phyloP scores from a whole-genome alignment of 192 early-diverging fungal genomes.

The Chytriomyces sp. region DNA sequence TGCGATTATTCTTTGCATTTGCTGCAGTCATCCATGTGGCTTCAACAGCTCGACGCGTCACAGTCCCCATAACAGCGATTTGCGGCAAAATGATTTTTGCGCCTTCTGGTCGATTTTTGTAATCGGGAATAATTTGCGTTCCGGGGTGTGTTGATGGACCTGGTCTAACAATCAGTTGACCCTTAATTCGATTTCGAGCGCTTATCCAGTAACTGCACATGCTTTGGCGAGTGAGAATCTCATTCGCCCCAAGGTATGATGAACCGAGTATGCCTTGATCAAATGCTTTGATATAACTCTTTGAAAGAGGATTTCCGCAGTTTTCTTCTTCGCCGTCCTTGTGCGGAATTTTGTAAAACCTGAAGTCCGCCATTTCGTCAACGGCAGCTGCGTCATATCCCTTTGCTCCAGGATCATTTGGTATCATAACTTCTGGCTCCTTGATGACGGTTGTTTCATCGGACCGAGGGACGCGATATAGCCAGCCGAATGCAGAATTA shows the following conservation, averaged over 20 bases:
- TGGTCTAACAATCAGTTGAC: conserved; percentile 88
- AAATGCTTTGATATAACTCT: conserved; percentile 76
- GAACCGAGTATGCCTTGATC: conserved; percentile 82
- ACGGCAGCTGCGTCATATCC: conserved; percentile 53
- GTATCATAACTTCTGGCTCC: conserved; percentile 41
- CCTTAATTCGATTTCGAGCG: conserved; percentile 75
- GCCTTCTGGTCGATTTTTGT: neutral
- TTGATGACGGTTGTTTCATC: conserved; percentile 21
- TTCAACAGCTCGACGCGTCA: conserved; percentile 93
- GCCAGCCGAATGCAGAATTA: conserved; percentile 76
- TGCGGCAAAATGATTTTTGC: conserved; percentile 83
- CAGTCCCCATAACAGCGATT: conserved; percentile 90
- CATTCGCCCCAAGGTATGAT: conserved; percentile 69
- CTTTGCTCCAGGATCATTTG: conserved; percentile 47
- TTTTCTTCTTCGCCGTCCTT: conserved; percentile 78
- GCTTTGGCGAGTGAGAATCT: conserved; percentile 77
- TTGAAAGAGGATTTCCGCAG: conserved; percentile 86
- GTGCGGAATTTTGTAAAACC: conserved; percentile 79
- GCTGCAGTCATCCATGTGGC: conserved; percentile 94
- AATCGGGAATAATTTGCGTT: neutral
- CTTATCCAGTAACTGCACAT: conserved; percentile 92
- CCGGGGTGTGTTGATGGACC: conserved; percentile 12
- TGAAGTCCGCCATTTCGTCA: conserved; percentile 47
- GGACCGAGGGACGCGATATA: conserved; percentile 68
- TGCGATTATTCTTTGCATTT: conserved; percentile 85